These are phyloP conservation scores for Salix koriyanagi DNA, from an alignment of 345 rosid species.

Conservation along the genomic window DNA sequence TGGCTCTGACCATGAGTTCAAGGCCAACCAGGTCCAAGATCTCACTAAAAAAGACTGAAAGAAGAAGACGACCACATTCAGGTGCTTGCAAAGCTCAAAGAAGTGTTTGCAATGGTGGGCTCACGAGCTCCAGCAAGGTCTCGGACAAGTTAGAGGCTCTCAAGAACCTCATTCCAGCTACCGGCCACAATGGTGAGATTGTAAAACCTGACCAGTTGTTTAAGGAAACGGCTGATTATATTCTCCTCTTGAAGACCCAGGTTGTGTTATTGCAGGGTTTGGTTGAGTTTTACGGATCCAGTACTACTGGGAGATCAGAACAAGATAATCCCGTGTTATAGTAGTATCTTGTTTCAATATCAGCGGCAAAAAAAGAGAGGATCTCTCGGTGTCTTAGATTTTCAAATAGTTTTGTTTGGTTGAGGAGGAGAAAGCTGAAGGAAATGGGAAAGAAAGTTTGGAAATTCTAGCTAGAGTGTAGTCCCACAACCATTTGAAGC, in stretches of 20 bases:
- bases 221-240: slow-evolving; percentile 80
- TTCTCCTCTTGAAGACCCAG: slow-evolving; percentile 57
- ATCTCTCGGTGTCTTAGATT: slow-evolving; percentile 2
- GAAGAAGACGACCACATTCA: slow-evolving; percentile 8
- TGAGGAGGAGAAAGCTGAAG: not conserved
- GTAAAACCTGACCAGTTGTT: slow-evolving; percentile 51
- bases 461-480: not conserved
- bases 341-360: slow-evolving; percentile 12
- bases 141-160: slow-evolving; percentile 68
- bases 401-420: slow-evolving; percentile 10
- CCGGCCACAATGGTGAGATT: slow-evolving; percentile 9
- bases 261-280: slow-evolving; percentile 60
- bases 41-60: slow-evolving; percentile 6
- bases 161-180: slow-evolving; percentile 59
- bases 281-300: slow-evolving; percentile 59
- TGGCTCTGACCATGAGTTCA: slow-evolving; percentile 14
- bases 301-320: not conserved
- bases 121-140: slow-evolving; percentile 28
- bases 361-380: not conserved
- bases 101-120: not conserved
- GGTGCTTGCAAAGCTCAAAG: slow-evolving; percentile 8
- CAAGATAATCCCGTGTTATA: slow-evolving; percentile 17
- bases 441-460: slow-evolving; percentile 5
- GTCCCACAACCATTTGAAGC: not conserved
- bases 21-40: slow-evolving; percentile 30